Conservation (phyloP, 1,139 yeast genomes). For the Pichia sp. region DNA sequence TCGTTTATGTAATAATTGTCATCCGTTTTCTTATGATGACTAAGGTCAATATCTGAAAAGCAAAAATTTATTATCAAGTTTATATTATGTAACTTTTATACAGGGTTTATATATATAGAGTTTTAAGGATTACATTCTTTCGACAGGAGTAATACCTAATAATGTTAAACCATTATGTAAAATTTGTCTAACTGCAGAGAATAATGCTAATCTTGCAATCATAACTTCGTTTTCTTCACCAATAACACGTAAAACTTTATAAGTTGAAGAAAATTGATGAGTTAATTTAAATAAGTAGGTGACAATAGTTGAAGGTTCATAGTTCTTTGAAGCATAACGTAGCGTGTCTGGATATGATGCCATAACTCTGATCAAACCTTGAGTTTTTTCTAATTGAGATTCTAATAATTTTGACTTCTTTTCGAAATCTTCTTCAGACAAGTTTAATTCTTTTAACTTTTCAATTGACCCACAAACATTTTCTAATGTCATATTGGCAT, state of each 20-base stretch:
- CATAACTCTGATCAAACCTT: conserved; percentile 65
- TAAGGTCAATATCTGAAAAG: background rate
- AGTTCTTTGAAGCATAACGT: conserved; percentile 74
- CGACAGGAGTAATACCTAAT: conserved; percentile 94
- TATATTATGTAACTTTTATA: background rate
- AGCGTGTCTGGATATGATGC: conserved; percentile 91
- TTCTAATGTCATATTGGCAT: conserved; percentile 67
- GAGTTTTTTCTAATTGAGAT: conserved; percentile 29
- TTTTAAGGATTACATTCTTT: conserved; percentile 66
- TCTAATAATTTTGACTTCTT: conserved; percentile 24
- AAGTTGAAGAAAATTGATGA: conserved; percentile 91
- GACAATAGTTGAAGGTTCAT: conserved; percentile 91
- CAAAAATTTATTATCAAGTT: background rate
- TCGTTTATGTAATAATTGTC: background rate
- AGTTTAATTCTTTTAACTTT: conserved; percentile 57
- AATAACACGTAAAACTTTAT: conserved; percentile 94
- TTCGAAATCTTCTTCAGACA: conserved; percentile 24
- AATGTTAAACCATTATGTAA: conserved; percentile 85
- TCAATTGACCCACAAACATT: conserved; percentile 31
- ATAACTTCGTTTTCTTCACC: conserved; percentile 91
- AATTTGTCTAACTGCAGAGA: conserved; percentile 85
- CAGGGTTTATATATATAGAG: background rate
- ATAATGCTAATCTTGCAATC: conserved; percentile 86
- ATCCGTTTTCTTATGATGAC: background rate
- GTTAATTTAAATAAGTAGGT: conserved; percentile 89